Evolutionary conservation across 352 stramenopile genomes (phyloP), one percentile per base, ranked within the genome.

Genomic region (Peronospora belbahrii): DNA sequence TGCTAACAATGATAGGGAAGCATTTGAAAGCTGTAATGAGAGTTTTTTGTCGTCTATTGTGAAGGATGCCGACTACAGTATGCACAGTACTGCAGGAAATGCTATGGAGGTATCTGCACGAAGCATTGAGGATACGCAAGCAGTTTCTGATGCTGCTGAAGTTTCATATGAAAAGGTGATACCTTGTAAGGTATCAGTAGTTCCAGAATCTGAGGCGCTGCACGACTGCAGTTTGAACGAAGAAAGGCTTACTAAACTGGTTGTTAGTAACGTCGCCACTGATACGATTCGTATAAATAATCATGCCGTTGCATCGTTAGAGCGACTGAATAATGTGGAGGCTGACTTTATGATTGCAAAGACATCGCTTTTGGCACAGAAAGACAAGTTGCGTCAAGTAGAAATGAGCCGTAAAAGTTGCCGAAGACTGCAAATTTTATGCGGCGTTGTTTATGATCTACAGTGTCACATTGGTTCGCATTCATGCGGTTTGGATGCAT

Each of bases 401-500:
- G 48, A 62, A 44, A 47, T n/a, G 5, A 62, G 20, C 13, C 55
- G 37, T 24, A 61, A 59, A 14, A 45, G 33, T 10, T 41, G 52
- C 6, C 38, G 18, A 11, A 62, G 54, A 22, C 32, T 78, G 37
- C 45, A 55, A 34, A 42, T 46, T 7, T 27, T 74, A 19, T 71
- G 57, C 11, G 43, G 39, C 14, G 30, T 62, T 31, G 40, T 59
- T 14, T 62, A 66, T 41, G 47, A 66, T 27, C 41, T 78, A 28
- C 67, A 78, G 42, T 70, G 55, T 24, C 48, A 48, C 25, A 34
- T 78, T n/a, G 40, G 54, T 22, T 65, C 62, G 14, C 24, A 33
- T 14, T 49, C 36, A 8, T 68, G 51, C 35, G 20, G 28, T 0
- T 13, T 74, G 34, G 17, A 48, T 2, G 36, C 61, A 0, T 32